phyloP scores from a whole-genome alignment of 305 asterid genomes.

The Coffea humblotiana region DNA sequence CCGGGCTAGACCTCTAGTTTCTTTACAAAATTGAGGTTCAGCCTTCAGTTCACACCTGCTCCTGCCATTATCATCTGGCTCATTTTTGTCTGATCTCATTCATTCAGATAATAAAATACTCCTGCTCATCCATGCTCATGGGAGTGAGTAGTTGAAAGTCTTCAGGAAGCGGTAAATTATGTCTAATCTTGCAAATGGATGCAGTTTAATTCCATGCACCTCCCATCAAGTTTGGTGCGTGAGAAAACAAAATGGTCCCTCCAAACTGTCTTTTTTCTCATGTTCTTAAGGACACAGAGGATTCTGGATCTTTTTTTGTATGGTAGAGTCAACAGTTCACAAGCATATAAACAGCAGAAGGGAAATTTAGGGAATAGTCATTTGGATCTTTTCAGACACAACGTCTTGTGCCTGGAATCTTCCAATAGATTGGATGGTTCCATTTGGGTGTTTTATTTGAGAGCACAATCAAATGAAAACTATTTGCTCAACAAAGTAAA shows the following conservation, averaged over 20 bases:
- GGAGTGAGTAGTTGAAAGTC: not conserved
- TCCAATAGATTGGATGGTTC: not conserved
- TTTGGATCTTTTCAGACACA: not conserved
- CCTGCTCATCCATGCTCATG: too few species aligned
- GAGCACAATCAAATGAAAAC: not conserved
- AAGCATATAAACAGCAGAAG: not conserved
- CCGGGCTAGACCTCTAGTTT: conserved; percentile 40
- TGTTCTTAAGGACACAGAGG: not conserved
- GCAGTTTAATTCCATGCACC: not conserved
- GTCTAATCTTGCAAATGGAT: conserved; percentile 2
- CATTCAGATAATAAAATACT: conserved; percentile 2
- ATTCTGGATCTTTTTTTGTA: not conserved
- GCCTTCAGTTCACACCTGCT: conserved; percentile 6
- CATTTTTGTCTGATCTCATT: conserved; percentile 38
- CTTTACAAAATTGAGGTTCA: conserved; percentile 1
- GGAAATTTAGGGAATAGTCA: not conserved
- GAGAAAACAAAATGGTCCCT: too few species aligned
- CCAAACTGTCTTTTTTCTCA: not conserved
- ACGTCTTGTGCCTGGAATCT: conserved; percentile 2
- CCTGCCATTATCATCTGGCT: conserved; percentile 37
- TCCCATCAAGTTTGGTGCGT: not conserved
- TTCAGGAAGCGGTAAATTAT: not conserved
- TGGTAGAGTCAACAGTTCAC: not conserved
- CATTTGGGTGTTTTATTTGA: too few species aligned
- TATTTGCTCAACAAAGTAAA: not conserved